phyloP scores from a whole-genome alignment of 2,329 filamentous ascomycete genomes.

The Phialocephala subalpina region DNA sequence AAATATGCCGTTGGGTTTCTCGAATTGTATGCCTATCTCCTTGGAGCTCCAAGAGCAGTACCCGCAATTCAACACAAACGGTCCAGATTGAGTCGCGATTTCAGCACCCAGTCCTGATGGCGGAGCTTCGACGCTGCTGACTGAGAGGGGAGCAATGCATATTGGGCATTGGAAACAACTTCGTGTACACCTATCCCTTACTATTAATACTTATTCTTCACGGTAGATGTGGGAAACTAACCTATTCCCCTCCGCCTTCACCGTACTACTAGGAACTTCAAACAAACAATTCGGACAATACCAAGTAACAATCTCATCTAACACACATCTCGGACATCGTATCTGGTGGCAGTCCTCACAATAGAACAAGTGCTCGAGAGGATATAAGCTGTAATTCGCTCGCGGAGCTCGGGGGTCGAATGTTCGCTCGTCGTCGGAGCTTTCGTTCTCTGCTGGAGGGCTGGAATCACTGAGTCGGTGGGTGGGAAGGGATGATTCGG shows the following conservation, averaged over 20 bases:
- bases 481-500: conserved; percentile 51
- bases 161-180: conserved; percentile 96
- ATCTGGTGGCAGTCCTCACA: conserved; percentile 98
- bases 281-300: conserved; percentile 96
- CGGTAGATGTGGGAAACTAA: conserved; percentile 49
- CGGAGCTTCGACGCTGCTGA: conserved; percentile 71
- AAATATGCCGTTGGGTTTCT: conserved; percentile 86
- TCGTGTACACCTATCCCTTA: conserved; percentile 74
- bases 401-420: conserved; percentile 88
- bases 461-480: conserved; percentile 45
- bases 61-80: conserved; percentile 83
- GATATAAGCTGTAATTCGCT: conserved; percentile 91
- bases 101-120: conserved; percentile 43
- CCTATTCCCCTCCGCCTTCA: conserved; percentile 94
- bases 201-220: conserved; percentile 16
- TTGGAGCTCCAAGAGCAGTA: conserved; percentile 94
- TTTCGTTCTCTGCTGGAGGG: conserved; percentile 43
- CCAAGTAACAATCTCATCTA: conserved; percentile 93
- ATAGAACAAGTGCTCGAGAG: conserved; percentile 91
- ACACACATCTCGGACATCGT: conserved; percentile 88
- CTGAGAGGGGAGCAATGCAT: conserved; percentile 81
- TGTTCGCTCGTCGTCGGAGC: conserved; percentile 73
- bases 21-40: conserved; percentile 90
- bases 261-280: conserved; percentile 91
- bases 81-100: conserved; percentile 54